Percentiles rank a stretch among this genome's conserved stretches.
Evolutionary conservation across 768 basidiomycete species (phyloP).

Genomic region (Suillus bovinus): DNA sequence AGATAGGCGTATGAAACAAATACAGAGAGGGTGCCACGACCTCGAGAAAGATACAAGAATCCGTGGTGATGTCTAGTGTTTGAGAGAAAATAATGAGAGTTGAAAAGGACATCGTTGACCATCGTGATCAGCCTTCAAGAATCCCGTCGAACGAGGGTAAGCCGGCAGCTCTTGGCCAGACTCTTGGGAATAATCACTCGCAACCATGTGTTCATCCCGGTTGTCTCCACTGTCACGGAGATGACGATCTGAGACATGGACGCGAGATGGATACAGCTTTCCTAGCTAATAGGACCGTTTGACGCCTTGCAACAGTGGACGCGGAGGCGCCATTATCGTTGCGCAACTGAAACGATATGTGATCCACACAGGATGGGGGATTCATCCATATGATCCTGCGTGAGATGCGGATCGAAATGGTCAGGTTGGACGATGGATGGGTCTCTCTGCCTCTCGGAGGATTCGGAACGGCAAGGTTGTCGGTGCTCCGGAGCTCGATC

Average conservation of each 20-base stretch:
- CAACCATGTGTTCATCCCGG: background rate
- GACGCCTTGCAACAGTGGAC: background rate
- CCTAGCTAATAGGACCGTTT: background rate
- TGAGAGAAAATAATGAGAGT: background rate
- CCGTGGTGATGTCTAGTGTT: background rate
- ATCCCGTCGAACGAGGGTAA: background rate
- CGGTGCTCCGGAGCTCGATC: background rate
- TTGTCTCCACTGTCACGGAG: background rate
- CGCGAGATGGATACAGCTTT: background rate
- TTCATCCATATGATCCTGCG: background rate
- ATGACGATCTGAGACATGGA: background rate
- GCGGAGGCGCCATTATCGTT: background rate
- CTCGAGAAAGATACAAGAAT: background rate
- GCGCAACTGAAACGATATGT: background rate
- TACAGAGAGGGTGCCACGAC: too few relatives aligned
- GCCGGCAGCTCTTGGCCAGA: background rate
- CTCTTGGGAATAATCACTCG: background rate
- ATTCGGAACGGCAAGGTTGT: background rate
- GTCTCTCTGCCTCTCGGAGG: background rate
- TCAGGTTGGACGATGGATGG: background rate
- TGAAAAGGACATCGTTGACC: background rate
- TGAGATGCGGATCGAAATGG: background rate
- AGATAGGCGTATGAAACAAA: background rate
- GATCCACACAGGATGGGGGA: background rate
- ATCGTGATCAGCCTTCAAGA: background rate